Conservation (phyloP, 148 eudicot species). For the Nepenthes mirabilis region DNA sequence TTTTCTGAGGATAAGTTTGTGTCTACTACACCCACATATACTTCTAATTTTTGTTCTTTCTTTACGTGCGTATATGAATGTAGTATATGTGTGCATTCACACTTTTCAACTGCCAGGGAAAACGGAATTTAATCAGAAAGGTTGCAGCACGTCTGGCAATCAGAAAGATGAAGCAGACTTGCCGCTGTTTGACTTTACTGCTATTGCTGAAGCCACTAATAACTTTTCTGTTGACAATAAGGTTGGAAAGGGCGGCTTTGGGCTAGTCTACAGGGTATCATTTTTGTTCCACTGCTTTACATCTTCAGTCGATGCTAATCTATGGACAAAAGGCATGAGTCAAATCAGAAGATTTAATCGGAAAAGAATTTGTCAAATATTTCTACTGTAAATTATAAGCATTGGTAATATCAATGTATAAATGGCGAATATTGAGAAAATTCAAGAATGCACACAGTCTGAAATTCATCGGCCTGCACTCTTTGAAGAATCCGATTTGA, state of each 20-base stretch:
- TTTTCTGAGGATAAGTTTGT: too few relatives aligned
- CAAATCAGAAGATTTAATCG: too few relatives aligned
- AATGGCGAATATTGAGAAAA: neutral
- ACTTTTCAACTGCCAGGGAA: too few relatives aligned
- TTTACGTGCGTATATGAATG: too few relatives aligned
- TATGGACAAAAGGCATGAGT: too few relatives aligned
- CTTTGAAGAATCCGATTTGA: too few relatives aligned
- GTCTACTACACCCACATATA: neutral
- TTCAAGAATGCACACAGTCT: neutral
- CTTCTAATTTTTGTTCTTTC: neutral
- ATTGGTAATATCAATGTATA: too few relatives aligned
- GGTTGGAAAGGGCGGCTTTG: conserved; percentile 19
- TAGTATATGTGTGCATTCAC: neutral
- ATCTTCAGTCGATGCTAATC: neutral
- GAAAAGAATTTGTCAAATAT: too few relatives aligned
- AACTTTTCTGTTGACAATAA: conserved; percentile 7
- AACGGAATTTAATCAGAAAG: too few relatives aligned
- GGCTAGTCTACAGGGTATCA: conserved; percentile 19
- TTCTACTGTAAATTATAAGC: too few relatives aligned
- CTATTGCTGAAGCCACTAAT: conserved; percentile 5
- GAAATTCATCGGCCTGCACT: neutral
- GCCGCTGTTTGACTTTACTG: conserved; percentile 3
- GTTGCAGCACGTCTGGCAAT: too few relatives aligned
- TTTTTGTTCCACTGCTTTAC: neutral
- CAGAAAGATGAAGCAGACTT: neutral